Base-by-base conservation (phyloP, 257 asterid genomes). In the Solanum pennellii region DNA sequence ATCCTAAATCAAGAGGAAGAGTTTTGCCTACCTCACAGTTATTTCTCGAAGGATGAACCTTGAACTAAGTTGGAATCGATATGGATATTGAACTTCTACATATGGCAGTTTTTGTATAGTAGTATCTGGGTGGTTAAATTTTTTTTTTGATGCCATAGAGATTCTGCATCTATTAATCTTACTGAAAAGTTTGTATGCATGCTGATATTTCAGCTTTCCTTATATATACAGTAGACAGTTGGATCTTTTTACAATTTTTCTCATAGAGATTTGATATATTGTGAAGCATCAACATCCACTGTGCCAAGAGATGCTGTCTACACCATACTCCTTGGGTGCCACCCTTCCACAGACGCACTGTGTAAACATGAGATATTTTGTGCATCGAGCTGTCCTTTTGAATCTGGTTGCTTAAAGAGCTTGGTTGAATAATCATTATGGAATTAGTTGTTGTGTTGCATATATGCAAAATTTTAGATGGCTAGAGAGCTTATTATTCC, bases 11-110 rank as follows among this genome's bases (percentile, higher is more conserved):
- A 91, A 29, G 97, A 96, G 92, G 98, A 95, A 89, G 98, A 96
- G 44, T 96, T 96, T 88, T 91, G 93, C 90, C 88, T 96, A 91
- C 99, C 99, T 10, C 94, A 92, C 83, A 94, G 98, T 86, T 96
- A 88, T 88, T 94, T 96, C 77, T 87, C 18, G 1, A 91, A 89
- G 87, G 94, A 94, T 9, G 96, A 94, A 12, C 87, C 93, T 62
- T 93, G 92, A 94, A 56, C 62, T n/a, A 29, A 85, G 77, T 47
- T 74, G 72, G 6, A n/a, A 9, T 35, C 62, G 31, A 59, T 82
- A n/a, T 73, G 59, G 87, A 82, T 13, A 41, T 85, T 72, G 79
- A 62, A 84, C 73, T 82, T 69, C 25, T 18, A 35, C 35, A 33
- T 87, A 49, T 37, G 44, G 35, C 41, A 83, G 29, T 76, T 84